phyloP scores from a whole-genome alignment of 116 monocot species.

The Thalassia testudinum region DNA sequence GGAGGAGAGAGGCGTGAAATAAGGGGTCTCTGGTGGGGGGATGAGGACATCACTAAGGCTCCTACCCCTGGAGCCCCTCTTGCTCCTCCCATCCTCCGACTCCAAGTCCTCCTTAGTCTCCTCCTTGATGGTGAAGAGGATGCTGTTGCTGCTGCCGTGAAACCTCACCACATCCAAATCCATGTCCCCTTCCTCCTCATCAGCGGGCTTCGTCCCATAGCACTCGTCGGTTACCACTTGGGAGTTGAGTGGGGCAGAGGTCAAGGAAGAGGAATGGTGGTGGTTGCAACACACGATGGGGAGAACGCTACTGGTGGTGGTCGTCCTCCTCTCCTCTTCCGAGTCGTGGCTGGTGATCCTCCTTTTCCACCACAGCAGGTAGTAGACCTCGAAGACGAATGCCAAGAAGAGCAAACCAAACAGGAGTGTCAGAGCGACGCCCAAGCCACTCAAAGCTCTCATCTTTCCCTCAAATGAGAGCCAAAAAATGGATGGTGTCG shows the following conservation, averaged over 20 bases:
- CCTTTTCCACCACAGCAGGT: constrained; percentile 48
- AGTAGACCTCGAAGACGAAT: constrained; percentile 65
- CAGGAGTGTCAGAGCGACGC: constrained; percentile 20
- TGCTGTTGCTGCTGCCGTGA: constrained; percentile 39
- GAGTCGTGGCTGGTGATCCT: constrained; percentile 14
- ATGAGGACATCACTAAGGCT: constrained; percentile 42
- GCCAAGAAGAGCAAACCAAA: constrained; percentile 61
- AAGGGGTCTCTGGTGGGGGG: constrained; percentile 29
- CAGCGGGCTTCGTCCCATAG: constrained; percentile 4
- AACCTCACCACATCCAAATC: constrained; percentile 74
- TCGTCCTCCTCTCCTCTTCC: constrained; percentile 8
- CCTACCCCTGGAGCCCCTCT: constrained; percentile 36
- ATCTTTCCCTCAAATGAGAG: neutral
- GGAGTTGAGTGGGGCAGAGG: constrained; percentile 31
- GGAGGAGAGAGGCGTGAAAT: constrained; percentile 59
- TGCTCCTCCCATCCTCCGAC: constrained; percentile 36
- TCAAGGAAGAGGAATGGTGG: constrained; percentile 23
- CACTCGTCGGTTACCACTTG: neutral
- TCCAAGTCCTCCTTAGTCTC: constrained; percentile 46
- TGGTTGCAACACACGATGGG: constrained; percentile 43
- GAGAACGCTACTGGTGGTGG: constrained; percentile 17
- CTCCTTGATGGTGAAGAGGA: constrained; percentile 80
- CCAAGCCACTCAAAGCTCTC: constrained; percentile 11
- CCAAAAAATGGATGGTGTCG: neutral
- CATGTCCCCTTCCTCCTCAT: constrained; percentile 16